Percentiles rank a stretch among this genome's conserved stretches.
Conservation (phyloP, 2,329 filamentous ascomycete species). For the Pyrenochaeta sp. region DNA sequence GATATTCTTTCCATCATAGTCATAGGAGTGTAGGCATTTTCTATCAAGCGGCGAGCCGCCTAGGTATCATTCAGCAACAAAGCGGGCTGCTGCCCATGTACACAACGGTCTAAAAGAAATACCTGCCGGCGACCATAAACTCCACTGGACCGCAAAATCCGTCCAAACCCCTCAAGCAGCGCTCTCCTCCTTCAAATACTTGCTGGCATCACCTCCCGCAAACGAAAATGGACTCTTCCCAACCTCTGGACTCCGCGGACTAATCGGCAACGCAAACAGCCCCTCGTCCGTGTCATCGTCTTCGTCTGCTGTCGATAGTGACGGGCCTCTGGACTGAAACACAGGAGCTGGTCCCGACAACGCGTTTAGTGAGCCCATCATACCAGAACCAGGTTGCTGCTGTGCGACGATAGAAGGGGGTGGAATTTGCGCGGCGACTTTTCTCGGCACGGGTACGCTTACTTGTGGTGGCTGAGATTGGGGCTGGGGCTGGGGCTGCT, state of each 20-base stretch:
- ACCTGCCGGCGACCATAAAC: background rate
- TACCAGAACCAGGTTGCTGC: constrained; percentile 41
- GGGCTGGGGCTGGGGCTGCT: constrained; percentile 36
- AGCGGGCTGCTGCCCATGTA: constrained; percentile 1
- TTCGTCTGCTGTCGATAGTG: constrained; percentile 37
- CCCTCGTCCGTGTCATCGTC: constrained; percentile 74
- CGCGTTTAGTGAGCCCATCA: constrained; percentile 57
- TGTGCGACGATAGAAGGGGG: constrained; percentile 52
- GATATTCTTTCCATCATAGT: background rate
- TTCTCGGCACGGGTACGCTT: constrained; percentile 34
- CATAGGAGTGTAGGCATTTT: background rate
- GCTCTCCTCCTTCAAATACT: constrained; percentile 41
- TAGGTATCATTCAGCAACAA: constrained; percentile 24
- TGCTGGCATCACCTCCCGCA: constrained; percentile 45
- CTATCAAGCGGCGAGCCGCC: constrained; percentile 10
- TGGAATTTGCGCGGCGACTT: constrained; percentile 43
- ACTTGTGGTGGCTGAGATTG: constrained; percentile 19
- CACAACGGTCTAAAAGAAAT: background rate
- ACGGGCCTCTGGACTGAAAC: constrained; percentile 42
- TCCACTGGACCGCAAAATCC: background rate
- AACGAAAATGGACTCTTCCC: constrained; percentile 81
- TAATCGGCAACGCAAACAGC: constrained; percentile 86
- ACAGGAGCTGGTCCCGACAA: constrained; percentile 44
- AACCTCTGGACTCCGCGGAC: constrained; percentile 86
- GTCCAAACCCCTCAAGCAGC: constrained; percentile 27